Conservation (phyloP, 192 early-diverging fungal species). For the Paraglomus brasilianum region DNA sequence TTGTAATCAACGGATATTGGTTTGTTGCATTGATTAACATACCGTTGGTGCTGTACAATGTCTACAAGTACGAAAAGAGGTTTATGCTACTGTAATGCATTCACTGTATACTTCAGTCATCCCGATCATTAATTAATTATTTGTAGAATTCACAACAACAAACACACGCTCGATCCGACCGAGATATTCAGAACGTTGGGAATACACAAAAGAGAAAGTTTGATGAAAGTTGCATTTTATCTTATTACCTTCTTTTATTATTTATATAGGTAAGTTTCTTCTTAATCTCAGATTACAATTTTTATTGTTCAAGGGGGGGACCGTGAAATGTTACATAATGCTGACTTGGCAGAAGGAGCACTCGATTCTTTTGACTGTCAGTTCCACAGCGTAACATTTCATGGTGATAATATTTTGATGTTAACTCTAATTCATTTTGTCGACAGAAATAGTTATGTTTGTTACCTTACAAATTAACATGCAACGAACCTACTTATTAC, state of each 20-base stretch:
- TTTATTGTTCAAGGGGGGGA: too few relatives aligned
- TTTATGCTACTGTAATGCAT: background rate
- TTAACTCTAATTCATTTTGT: too few relatives aligned
- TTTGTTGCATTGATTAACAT: slow-evolving; percentile 74
- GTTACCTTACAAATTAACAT: too few relatives aligned
- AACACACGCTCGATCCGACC: slow-evolving; percentile 89
- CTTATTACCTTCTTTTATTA: slow-evolving; percentile 44
- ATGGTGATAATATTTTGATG: too few relatives aligned
- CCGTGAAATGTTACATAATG: too few relatives aligned
- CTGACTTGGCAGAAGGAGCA: too few relatives aligned
- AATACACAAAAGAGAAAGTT: slow-evolving; percentile 85
- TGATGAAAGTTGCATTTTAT: slow-evolving; percentile 89
- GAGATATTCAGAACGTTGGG: slow-evolving; percentile 88
- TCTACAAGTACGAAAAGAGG: slow-evolving; percentile 62
- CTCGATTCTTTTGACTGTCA: too few relatives aligned
- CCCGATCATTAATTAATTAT: slow-evolving; percentile 14
- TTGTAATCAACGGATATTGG: slow-evolving; percentile 46
- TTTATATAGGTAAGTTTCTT: too few relatives aligned
- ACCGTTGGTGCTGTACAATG: slow-evolving; percentile 75
- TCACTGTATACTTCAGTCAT: background rate
- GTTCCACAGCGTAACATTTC: too few relatives aligned
- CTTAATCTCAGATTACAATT: too few relatives aligned
- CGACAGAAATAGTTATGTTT: too few relatives aligned
- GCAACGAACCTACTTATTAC: too few relatives aligned
- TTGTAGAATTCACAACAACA: slow-evolving; percentile 64